Percentiles rank a stretch among this genome's conserved stretches.
phyloP scores from a whole-genome alignment of 257 asterid genomes.

The Solanum chilense region DNA sequence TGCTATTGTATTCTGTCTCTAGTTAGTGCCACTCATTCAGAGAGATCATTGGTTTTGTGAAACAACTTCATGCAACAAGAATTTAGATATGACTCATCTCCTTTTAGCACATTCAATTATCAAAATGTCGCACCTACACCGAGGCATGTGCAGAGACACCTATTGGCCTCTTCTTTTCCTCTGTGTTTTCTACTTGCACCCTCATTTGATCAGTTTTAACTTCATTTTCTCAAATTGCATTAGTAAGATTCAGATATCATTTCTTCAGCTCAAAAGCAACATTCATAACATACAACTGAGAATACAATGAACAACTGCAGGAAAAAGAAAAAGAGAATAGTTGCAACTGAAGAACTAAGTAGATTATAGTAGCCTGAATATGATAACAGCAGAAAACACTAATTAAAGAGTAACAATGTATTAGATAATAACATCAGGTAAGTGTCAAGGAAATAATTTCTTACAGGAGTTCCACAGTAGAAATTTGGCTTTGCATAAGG shows the following conservation, averaged over 20 bases:
- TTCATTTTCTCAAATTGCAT: neutral
- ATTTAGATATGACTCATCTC: neutral
- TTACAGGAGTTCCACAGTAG: conserved; percentile 93
- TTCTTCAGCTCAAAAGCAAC: neutral
- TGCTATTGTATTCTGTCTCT: neutral
- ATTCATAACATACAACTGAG: neutral
- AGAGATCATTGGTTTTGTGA: neutral
- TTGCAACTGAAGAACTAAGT: neutral
- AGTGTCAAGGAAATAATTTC: conserved; percentile 11
- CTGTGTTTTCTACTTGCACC: neutral
- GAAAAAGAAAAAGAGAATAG: neutral
- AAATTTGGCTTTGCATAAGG: conserved; percentile 88
- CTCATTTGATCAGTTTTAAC: neutral
- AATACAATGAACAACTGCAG: neutral
- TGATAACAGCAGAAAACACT: neutral
- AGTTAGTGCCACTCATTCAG: neutral
- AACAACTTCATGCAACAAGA: neutral
- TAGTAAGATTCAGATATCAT: neutral
- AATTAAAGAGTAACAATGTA: neutral
- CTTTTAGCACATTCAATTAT: neutral
- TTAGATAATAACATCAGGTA: neutral
- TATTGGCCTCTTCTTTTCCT: neutral
- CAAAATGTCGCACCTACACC: neutral
- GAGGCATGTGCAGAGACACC: neutral
- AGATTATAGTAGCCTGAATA: neutral